A percentile compares a stretch with the other conserved stretches of the same genome.
Conservation (phyloP, 2,329 filamentous ascomycete species). For the Byssoonygena ceratinophila region DNA sequence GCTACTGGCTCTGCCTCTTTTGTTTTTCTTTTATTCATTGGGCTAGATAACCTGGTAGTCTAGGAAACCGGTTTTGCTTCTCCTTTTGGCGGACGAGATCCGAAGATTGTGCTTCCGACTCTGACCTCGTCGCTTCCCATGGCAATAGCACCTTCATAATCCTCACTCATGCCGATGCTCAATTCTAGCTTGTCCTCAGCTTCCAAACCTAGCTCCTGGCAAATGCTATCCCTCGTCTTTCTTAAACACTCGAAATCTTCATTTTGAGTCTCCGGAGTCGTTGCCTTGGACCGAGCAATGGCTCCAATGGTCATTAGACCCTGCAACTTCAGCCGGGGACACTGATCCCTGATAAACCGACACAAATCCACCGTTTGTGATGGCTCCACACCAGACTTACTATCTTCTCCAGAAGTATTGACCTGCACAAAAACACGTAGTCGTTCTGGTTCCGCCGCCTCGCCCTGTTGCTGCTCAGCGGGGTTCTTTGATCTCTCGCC, state of each 20-base stretch:
- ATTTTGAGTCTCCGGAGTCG: constrained; percentile 68
- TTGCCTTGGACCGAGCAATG: constrained; percentile 70
- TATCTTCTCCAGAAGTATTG: constrained; percentile 81
- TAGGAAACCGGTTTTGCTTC: constrained; percentile 57
- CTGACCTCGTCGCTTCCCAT: constrained; percentile 83
- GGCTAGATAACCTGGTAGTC: constrained; percentile 18
- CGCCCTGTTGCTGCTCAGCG: constrained; percentile 21
- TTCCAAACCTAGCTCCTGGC: constrained; percentile 47
- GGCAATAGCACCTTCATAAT: constrained; percentile 78
- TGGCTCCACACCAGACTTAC: constrained; percentile 73
- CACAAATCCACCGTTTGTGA: constrained; percentile 55
- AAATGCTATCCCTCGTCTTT: constrained; percentile 61
- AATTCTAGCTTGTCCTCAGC: constrained; percentile 55
- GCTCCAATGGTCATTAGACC: constrained; percentile 97
- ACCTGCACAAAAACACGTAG: constrained; percentile 81
- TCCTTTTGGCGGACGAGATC: constrained; percentile 63
- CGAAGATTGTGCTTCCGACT: constrained; percentile 90
- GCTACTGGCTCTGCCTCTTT: neutral
- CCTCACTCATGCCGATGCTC: constrained; percentile 98
- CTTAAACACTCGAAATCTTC: constrained; percentile 69
- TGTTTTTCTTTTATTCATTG: neutral
- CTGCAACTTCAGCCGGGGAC: constrained; percentile 61
- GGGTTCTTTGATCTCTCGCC: constrained; percentile 40
- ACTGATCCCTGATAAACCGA: constrained; percentile 56
- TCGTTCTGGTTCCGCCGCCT: constrained; percentile 23